Evolutionary conservation across 73 alveolate species (phyloP).

Genomic region (Stentor coeruleus): DNA sequence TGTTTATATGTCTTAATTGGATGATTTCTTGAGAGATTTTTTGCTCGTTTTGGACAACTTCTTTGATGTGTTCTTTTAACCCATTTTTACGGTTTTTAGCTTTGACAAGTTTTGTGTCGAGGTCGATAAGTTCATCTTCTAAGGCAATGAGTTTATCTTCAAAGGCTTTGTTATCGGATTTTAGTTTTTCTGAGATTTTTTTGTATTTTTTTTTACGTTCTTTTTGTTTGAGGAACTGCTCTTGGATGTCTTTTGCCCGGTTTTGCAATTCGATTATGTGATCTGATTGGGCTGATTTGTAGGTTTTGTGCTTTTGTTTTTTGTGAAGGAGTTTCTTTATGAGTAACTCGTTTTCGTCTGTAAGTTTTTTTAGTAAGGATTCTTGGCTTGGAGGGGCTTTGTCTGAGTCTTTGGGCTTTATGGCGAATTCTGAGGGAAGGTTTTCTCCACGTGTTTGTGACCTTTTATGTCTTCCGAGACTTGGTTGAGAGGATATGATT

Average conservation of each 20-base stretch:
- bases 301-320: no score
- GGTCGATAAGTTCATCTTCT: neutral
- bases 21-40: neutral
- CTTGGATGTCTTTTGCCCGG: neutral
- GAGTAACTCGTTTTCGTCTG: no score
- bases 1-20: neutral
- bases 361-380: no score
- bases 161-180: neutral
- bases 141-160: neutral
- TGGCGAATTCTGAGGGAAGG: no score
- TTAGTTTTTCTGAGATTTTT: no score
- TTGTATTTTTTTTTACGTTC: neutral
- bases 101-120: neutral
- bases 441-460: no score
- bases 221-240: neutral
- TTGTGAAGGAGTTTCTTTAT: no score
- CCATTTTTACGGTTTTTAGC: neutral
- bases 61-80: neutral
- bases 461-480: no score
- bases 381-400: no score
- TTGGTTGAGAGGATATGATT: no score
- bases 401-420: no score
- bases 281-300: no score
- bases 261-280: neutral
- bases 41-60: neutral